Evolutionary conservation across 306 rosid genomes (phyloP).

Genomic region (Quercus gilva): DNA sequence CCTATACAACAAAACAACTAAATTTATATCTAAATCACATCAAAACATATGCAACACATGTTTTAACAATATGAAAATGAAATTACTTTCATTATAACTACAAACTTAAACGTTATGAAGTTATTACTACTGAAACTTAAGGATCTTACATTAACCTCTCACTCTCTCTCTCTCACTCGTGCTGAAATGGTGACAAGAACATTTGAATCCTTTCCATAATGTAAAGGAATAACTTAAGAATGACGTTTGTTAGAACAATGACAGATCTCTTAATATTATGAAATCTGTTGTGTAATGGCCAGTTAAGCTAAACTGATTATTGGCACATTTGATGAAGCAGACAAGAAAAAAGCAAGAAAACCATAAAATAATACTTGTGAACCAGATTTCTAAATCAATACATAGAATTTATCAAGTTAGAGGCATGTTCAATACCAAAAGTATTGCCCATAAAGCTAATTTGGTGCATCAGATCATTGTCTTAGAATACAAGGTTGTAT

Average conservation of each 20-base stretch:
- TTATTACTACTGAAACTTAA: not conserved
- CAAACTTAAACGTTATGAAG: not conserved
- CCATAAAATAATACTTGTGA: not conserved
- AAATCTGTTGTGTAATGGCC: not conserved
- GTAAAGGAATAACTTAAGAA: not conserved
- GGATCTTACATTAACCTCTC: not conserved
- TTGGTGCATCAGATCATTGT: not conserved
- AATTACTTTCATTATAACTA: not conserved
- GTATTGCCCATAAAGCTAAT: not conserved
- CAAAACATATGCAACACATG: not conserved
- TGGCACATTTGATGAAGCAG: not conserved
- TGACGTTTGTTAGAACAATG: not conserved
- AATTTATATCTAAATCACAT: not conserved
- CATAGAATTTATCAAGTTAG: not conserved
- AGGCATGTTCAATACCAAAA: not conserved
- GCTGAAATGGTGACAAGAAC: not conserved
- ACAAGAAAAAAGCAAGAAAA: not conserved
- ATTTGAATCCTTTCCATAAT: not conserved
- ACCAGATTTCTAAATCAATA: not conserved
- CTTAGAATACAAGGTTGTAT: not conserved
- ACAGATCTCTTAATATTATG: not conserved
- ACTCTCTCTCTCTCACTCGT: not conserved
- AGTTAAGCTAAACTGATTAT: not conserved
- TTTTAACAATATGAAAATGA: not conserved
- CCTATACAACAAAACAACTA: conserved; percentile 43